These are phyloP conservation scores for Filosporella fistucella DNA, from an alignment of 495 filamentous ascomycete genomes.

Conservation along the genomic window DNA sequence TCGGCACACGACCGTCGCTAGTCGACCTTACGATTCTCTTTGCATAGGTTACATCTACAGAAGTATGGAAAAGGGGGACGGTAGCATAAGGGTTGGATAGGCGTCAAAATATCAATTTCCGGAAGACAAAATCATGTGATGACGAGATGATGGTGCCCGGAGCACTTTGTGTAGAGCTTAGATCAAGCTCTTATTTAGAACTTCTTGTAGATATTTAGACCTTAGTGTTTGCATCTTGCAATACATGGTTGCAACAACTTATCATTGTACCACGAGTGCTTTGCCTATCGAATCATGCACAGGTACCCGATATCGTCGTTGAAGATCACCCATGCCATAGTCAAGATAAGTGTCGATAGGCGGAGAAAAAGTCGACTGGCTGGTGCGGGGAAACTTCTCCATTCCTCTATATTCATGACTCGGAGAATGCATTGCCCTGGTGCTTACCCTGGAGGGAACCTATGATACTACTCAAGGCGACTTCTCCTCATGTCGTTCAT, in stretches of 20 bases:
- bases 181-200: slow-evolving; percentile 1
- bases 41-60: slow-evolving; percentile 2
- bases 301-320: too few relatives aligned
- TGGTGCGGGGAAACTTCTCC: too few relatives aligned
- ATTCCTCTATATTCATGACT: too few relatives aligned
- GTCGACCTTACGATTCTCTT: slow-evolving; percentile 23
- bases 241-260: slow-evolving; percentile 12
- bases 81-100: neutral
- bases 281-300: too few relatives aligned
- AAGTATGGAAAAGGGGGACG: neutral
- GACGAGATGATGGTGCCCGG: slow-evolving; percentile 18
- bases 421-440: too few relatives aligned
- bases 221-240: slow-evolving; percentile 15
- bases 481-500: too few relatives aligned
- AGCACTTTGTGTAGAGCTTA: slow-evolving; percentile 12
- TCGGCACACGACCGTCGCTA: slow-evolving; percentile 16
- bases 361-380: too few relatives aligned
- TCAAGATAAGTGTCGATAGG: too few relatives aligned
- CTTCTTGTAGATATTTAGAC: slow-evolving; percentile 26
- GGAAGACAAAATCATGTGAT: slow-evolving; percentile 4
- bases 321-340: too few relatives aligned
- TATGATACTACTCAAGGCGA: too few relatives aligned
- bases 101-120: neutral
- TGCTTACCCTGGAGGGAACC: too few relatives aligned
- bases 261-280: too few relatives aligned